Base-by-base conservation (phyloP, 2,329 filamentous ascomycete genomes). In the Penicillium crustosum region DNA sequence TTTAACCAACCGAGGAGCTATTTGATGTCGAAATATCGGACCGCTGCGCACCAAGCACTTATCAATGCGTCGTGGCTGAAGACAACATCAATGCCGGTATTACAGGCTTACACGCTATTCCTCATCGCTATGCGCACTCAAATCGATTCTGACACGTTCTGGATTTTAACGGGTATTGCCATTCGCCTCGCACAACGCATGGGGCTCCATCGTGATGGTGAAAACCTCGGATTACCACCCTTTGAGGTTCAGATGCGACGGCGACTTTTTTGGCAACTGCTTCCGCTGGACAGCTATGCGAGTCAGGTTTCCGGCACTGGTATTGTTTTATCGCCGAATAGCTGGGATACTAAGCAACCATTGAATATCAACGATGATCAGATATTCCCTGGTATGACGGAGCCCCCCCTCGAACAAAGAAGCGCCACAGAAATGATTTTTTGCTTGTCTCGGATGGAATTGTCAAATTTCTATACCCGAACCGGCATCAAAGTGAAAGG, bases 101-200 rank as follows among this genome's bases (percentile, higher is more conserved):
- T 66, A 36, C 64, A 65, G 42, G 61, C 65, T 4, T 44, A 56
- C 35, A 47, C 39, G 9, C 56, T 67, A 47, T 58, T 63, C 13
- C 60, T 66, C 7, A 45, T 64, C 4, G 43, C 65, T 2, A 73
- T 79, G 17, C 72, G 75, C 23, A 62, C 62, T 3, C 75, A 75
- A 19, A 45, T 53, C 35, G 80, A 82, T 55, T 72, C 78, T 6
- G 76, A 81, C 33, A 78, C 78, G 0, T 78, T 80, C 49, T 84
- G 81, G 81, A 79, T 81, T 36, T 69, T 82, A 44, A 78, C 77
- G 0, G 80, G 79, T 0, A 69, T 79, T n/a, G 77, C 77, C 2
- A 65, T 77, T 8, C 73, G 79, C 2, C 74, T 81, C 2, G 78
- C 71, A 3, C 78, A 81, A 60, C 75, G 77, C 5, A 76, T 80